A percentile compares a stretch with the other conserved stretches of the same genome.
phyloP scores from a whole-genome alignment of 2,329 filamentous ascomycete species.

The Metarhizium brunneum region DNA sequence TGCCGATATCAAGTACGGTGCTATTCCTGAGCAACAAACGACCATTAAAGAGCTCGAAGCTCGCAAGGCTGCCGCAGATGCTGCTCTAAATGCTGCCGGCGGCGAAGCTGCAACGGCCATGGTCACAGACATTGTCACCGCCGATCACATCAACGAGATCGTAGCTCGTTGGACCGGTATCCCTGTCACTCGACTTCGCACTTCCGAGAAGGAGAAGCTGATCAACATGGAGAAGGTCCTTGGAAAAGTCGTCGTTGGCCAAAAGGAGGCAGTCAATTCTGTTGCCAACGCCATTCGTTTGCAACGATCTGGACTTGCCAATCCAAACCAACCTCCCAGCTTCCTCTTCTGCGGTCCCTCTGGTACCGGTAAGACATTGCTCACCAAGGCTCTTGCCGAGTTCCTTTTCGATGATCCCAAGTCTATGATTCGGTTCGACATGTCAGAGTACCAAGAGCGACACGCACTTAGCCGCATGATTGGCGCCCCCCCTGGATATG shows the following conservation, averaged over 20 bases:
- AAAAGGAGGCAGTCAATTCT: slow-evolving; percentile 84
- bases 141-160: slow-evolving; percentile 98
- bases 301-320: slow-evolving; percentile 86
- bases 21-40: slow-evolving; percentile 82
- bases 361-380: slow-evolving; percentile 93
- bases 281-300: slow-evolving; percentile 95
- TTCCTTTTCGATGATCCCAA: slow-evolving; percentile 97
- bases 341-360: slow-evolving; percentile 99
- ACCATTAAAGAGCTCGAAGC: slow-evolving; percentile 74
- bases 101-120: slow-evolving; percentile 60
- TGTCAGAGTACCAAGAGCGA: slow-evolving; percentile 98
- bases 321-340: slow-evolving; percentile 93
- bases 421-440: slow-evolving; percentile 97
- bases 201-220: slow-evolving; percentile 97
- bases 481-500: slow-evolving; percentile 91
- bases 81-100: slow-evolving; percentile 45
- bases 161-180: slow-evolving; percentile 98
- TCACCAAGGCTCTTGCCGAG: slow-evolving; percentile 94
- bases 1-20: slow-evolving; percentile 93
- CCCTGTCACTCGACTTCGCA: slow-evolving; percentile 86
- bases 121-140: slow-evolving; percentile 87
- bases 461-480: slow-evolving; percentile 97
- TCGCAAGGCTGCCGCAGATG: slow-evolving; percentile 72
- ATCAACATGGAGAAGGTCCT: slow-evolving; percentile 91
- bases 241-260: slow-evolving; percentile 77